phyloP scores from a whole-genome alignment of 2,329 filamentous ascomycete species.

The Diplocarpon rosae region DNA sequence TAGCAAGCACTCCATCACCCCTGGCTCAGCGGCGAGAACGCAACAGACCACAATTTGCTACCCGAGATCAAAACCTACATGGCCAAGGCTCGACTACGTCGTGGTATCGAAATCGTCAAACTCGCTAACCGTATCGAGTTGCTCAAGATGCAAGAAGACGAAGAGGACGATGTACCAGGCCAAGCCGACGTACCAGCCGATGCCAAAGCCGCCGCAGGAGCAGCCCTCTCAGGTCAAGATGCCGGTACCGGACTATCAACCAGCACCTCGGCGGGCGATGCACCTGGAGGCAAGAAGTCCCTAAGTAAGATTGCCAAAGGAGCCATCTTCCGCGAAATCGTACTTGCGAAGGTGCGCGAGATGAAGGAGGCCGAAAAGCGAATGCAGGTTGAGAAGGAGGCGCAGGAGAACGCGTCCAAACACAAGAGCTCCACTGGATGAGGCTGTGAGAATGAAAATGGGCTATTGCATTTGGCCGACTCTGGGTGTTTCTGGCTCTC shows the following conservation, averaged over 20 bases:
- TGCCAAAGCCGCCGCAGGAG: slow-evolving; percentile 45
- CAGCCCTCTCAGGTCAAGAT: slow-evolving; percentile 13
- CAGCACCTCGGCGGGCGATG: slow-evolving; percentile 6
- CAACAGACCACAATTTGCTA: slow-evolving; percentile 91
- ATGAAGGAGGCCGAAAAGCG: slow-evolving; percentile 77
- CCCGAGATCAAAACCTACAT: slow-evolving; percentile 94
- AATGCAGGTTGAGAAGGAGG: slow-evolving; percentile 45
- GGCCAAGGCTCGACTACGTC: slow-evolving; percentile 78
- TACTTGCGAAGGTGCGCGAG: slow-evolving; percentile 85
- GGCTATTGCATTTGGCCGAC: background rate
- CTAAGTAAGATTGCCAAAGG: slow-evolving; percentile 43
- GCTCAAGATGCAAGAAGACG: slow-evolving; percentile 87
- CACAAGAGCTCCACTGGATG: slow-evolving; percentile 10
- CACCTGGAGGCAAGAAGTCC: slow-evolving; percentile 30
- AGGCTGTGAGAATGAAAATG: background rate
- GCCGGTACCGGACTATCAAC: slow-evolving; percentile 8
- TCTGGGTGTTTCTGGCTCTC: background rate
- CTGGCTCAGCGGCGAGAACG: slow-evolving; percentile 86
- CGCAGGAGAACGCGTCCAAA: slow-evolving; percentile 22
- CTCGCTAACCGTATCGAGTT: slow-evolving; percentile 90
- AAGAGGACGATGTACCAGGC: slow-evolving; percentile 62
- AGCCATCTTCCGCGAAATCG: slow-evolving; percentile 87
- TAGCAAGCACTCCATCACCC: slow-evolving; percentile 69
- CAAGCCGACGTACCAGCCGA: slow-evolving; percentile 48
- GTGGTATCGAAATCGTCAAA: slow-evolving; percentile 93